Evolutionary conservation across 2,329 filamentous ascomycete genomes (phyloP).

Genomic region (Aspergillus calidoustus): DNA sequence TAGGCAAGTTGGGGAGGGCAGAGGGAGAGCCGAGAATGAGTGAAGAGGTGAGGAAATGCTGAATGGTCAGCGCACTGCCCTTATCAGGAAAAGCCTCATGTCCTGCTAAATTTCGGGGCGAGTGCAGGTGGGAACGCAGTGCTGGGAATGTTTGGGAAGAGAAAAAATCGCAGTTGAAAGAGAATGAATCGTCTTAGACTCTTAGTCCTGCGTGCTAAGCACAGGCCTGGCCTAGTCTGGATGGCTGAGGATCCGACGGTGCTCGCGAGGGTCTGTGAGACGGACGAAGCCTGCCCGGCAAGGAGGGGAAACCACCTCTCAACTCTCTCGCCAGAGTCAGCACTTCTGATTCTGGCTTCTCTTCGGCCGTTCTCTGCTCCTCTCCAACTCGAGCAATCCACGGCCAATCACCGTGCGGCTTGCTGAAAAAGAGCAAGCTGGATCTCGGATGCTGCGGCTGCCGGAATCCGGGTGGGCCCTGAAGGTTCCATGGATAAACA

Average conservation of each 20-base stretch:
- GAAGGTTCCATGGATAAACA: slow-evolving; percentile 9
- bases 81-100: slow-evolving; percentile 32
- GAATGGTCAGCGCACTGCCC: slow-evolving; percentile 35
- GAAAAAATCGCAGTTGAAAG: slow-evolving; percentile 12
- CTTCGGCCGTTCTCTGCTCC: background rate
- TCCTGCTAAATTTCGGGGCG: slow-evolving; percentile 4
- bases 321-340: background rate
- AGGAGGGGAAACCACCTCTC: background rate
- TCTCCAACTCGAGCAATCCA: background rate
- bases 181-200: background rate
- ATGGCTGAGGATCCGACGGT: background rate
- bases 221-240: background rate
- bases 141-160: slow-evolving; percentile 20
- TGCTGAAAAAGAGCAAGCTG: slow-evolving; percentile 16
- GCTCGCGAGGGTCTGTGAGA: background rate
- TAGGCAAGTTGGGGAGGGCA: slow-evolving; percentile 14
- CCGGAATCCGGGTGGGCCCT: slow-evolving; percentile 24
- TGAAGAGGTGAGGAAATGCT: slow-evolving; percentile 26
- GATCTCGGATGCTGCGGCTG: slow-evolving; percentile 27
- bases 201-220: slow-evolving; percentile 1
- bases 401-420: slow-evolving; percentile 2
- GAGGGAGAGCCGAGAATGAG: slow-evolving; percentile 22
- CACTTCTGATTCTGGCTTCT: slow-evolving; percentile 1
- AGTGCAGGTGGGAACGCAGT: slow-evolving; percentile 6
- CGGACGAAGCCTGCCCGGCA: background rate